Evolutionary conservation across 2,329 filamentous ascomycete genomes (phyloP).

Genomic region (Pestalotiopsis sp.): DNA sequence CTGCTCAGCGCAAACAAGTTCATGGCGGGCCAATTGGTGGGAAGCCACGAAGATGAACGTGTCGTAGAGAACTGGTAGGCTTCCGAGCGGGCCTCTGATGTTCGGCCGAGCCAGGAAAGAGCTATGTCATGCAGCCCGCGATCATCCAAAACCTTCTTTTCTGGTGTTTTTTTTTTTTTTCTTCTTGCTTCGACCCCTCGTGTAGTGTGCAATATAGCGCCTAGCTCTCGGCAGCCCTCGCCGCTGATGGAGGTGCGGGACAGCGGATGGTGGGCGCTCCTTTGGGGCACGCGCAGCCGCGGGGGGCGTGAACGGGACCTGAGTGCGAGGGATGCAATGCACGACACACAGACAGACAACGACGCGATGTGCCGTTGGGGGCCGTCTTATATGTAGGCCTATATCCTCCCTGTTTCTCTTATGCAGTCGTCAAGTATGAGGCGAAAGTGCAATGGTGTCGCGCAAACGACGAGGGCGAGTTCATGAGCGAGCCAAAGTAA

Average conservation of each 20-base stretch:
- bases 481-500: too few relatives aligned
- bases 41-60: background rate
- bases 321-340: constrained; percentile 7
- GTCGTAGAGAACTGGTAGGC: background rate
- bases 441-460: too few relatives aligned
- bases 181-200: background rate
- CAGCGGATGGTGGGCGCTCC: constrained; percentile 1
- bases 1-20: constrained; percentile 30
- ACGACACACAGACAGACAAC: background rate
- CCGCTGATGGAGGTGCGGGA: constrained; percentile 15
- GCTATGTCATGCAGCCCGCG: background rate
- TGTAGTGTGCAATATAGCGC: background rate
- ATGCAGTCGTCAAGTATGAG: too few relatives aligned
- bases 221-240: background rate
- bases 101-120: background rate
- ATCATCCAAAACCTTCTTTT: background rate
- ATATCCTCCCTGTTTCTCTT: background rate
- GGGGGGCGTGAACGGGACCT: background rate
- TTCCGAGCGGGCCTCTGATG: background rate
- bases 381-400: background rate
- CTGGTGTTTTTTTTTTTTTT: background rate
- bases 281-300: constrained; percentile 11
- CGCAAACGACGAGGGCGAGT: too few relatives aligned
- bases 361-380: too few relatives aligned
- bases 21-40: constrained; percentile 1